Conservation (phyloP, 768 basidiomycete species). For the Kwoniella mangroviensis region DNA sequence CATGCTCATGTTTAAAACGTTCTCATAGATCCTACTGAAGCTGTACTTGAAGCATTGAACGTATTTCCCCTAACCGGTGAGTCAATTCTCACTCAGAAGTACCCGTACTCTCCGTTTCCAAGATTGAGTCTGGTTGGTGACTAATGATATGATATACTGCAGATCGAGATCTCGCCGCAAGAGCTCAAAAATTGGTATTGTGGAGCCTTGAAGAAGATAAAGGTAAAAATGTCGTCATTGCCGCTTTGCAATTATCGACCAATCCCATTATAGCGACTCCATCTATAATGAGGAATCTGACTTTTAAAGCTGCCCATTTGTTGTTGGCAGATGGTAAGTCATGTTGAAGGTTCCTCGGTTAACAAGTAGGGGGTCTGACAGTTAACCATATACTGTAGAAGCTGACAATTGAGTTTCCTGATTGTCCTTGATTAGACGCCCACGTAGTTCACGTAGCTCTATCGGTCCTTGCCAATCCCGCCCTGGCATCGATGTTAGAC, state of each 20-base stretch:
- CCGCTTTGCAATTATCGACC: slow-evolving; percentile 40
- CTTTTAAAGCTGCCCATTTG: slow-evolving; percentile 46
- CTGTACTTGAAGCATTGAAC: slow-evolving; percentile 40
- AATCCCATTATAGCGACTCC: slow-evolving; percentile 37
- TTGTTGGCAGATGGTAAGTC: slow-evolving; percentile 47
- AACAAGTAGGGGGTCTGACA: too few relatives aligned
- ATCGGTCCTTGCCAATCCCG: slow-evolving; percentile 42
- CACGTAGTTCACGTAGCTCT: slow-evolving; percentile 47
- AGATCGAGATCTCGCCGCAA: slow-evolving; percentile 37
- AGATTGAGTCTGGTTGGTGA: too few relatives aligned
- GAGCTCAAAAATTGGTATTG: slow-evolving; percentile 40
- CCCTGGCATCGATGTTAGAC: slow-evolving; percentile 43
- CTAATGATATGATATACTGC: not conserved
- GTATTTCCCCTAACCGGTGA: slow-evolving; percentile 45
- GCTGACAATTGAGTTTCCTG: too few relatives aligned
- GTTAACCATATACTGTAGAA: too few relatives aligned
- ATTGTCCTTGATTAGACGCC: slow-evolving; percentile 26
- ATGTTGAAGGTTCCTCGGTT: too few relatives aligned
- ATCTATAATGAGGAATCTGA: slow-evolving; percentile 30
- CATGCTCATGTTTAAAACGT: not conserved
- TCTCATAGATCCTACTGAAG: slow-evolving; percentile 26
- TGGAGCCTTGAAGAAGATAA: slow-evolving; percentile 49
- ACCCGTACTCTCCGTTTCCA: too few relatives aligned
- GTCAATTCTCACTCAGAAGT: not conserved
- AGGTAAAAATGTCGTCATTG: slow-evolving; percentile 37